Evolutionary conservation across 176 grass and related monocot species (phyloP), one percentile per base, ranked within the genome.

Genomic region (Oryza longistaminata): DNA sequence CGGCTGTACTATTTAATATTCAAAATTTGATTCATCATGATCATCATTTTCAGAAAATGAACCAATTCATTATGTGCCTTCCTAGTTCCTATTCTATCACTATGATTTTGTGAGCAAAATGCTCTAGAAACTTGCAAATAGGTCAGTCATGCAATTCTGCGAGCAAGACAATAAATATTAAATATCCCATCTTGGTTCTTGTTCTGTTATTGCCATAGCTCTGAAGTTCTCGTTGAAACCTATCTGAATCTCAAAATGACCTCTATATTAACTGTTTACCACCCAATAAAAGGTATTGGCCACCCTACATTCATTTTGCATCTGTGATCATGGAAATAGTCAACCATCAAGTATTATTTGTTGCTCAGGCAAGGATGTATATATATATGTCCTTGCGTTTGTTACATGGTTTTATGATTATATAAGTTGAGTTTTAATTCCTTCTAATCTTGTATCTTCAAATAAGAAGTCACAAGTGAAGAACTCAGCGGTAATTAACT

Each of bases 91-190:
- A 29, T 70, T 78, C n/a, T 77, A 4, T 58, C n/a, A 55, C 73
- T 48, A 76, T 77, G 9, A 76, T 25, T 76, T 77, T 68, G 35
- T 84, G 34, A 37, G 53, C 34, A 42, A 62, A 77, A 64, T 77
- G 53, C 19, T 62, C 75, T 35, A 64, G 24, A n/a, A 62, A 53
- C 11, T 62, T 31, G 40, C 8, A 82, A 17, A 37, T 26, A 35
- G 8, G 22, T 39, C n/a, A 58, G 14, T 71, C 35, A 49, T 39
- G 21, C 48, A 70, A 71, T 58, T 71, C 11, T 55, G 12, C 1
- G 43, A 17, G 11, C 10, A 53, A 81, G 76, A 46, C 16, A 21
- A 49, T 50, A 37, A 80, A 34, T 22, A 50, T 21, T 68, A 42
- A 76, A 7, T n/a, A 76, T 52, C 50, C 2, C 13, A 40, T 50